A percentile compares a stretch with the other conserved stretches of the same genome.
phyloP scores from a whole-genome alignment of 2,329 filamentous ascomycete species.

The Xylaria sp. region DNA sequence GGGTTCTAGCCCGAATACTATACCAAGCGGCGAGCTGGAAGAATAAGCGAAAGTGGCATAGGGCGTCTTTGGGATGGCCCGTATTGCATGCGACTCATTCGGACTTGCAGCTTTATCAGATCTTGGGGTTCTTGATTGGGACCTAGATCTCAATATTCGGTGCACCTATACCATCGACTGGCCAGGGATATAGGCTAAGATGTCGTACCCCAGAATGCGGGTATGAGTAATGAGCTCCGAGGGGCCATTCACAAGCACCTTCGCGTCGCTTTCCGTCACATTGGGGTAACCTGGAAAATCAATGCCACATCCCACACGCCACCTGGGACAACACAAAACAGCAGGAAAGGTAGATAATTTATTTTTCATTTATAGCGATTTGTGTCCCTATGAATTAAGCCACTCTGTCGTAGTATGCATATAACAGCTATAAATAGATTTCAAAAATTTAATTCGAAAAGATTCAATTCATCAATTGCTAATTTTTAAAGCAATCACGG shows the following conservation, averaged over 20 bases:
- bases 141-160: not conserved
- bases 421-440: too few species aligned
- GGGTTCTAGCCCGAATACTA: not conserved
- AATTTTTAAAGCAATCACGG: constrained; percentile 10
- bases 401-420: too few species aligned
- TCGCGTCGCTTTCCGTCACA: not conserved
- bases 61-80: not conserved
- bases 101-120: not conserved
- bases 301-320: too few species aligned
- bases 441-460: too few species aligned
- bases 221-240: not conserved
- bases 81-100: constrained; percentile 2
- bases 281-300: too few species aligned
- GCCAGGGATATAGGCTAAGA: not conserved
- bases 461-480: too few species aligned
- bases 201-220: not conserved
- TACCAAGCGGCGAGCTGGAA: not conserved
- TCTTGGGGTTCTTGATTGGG: too few species aligned
- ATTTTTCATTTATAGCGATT: too few species aligned
- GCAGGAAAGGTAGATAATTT: too few species aligned
- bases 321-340: too few species aligned
- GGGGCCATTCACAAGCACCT: not conserved
- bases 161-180: too few species aligned
- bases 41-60: not conserved
- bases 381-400: too few species aligned